Percentiles rank a stretch among this genome's conserved stretches.
Evolutionary conservation across 208 protist species (phyloP).

Genomic region (Crithidia brevicula): DNA sequence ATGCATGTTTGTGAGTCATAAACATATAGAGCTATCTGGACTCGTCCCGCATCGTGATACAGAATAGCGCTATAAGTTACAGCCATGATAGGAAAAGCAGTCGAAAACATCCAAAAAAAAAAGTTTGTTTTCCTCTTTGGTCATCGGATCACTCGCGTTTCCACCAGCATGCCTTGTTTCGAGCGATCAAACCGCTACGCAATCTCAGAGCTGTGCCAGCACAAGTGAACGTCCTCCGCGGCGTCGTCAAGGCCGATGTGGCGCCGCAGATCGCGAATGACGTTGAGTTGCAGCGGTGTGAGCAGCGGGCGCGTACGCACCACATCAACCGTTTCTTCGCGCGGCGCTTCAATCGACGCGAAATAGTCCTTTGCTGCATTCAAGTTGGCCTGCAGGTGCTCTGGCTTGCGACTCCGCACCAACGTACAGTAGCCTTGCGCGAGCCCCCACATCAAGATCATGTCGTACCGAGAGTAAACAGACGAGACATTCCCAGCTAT

Average conservation of each 20-base stretch:
- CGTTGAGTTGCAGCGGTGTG: conserved; percentile 41
- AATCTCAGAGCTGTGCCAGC: conserved; percentile 69
- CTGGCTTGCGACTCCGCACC: conserved; percentile 54
- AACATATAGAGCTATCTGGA: no score
- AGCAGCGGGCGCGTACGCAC: conserved; percentile 29
- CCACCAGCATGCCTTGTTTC: no score
- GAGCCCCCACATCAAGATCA: conserved; percentile 81
- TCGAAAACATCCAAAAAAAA: not conserved
- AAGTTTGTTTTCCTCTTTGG: not conserved
- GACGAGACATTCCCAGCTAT: not conserved
- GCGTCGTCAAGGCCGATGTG: conserved; percentile 50
- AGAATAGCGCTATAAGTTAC: no score
- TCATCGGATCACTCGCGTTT: no score
- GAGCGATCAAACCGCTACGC: no score
- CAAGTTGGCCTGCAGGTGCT: conserved; percentile 54
- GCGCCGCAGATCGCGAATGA: conserved; percentile 43
- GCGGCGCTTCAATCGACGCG: conserved; percentile 12
- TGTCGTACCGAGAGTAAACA: conserved; percentile 43
- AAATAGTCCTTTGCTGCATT: conserved; percentile 48
- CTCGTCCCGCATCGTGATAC: no score
- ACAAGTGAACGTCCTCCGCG: conserved; percentile 58
- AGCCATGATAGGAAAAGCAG: no score
- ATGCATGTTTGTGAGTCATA: no score
- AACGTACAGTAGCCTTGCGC: conserved; percentile 70
- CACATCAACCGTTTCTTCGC: no score